Evolutionary conservation across 352 stramenopile genomes (phyloP).

Genomic region (Globisporangium spinosum): DNA sequence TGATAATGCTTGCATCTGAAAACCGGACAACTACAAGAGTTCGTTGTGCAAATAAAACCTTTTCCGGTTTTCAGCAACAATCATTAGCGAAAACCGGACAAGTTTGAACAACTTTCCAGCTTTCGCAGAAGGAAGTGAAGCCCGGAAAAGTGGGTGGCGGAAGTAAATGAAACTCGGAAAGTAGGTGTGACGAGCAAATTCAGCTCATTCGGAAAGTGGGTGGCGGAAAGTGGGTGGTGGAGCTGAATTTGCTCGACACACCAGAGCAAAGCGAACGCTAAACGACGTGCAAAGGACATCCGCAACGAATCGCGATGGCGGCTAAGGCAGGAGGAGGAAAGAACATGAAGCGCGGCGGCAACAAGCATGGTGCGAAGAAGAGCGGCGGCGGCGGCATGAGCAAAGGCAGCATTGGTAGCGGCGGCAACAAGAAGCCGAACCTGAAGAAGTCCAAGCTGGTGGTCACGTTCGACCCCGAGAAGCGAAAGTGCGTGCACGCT

Average conservation of each 20-base stretch:
- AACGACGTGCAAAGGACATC: not conserved
- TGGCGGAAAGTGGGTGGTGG: constrained; percentile 6
- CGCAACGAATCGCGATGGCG: not conserved
- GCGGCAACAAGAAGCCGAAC: constrained; percentile 31
- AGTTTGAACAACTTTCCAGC: too few species aligned
- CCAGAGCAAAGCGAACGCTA: not conserved
- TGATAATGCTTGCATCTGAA: too few species aligned
- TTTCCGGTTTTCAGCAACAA: too few species aligned
- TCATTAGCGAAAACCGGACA: too few species aligned
- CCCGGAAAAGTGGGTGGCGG: too few species aligned
- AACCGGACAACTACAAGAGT: too few species aligned
- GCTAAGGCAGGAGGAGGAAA: constrained; percentile 10
- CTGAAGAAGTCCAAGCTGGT: constrained; percentile 82
- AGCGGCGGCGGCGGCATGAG: constrained; percentile 14
- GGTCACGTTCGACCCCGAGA: constrained; percentile 83
- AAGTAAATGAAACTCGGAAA: too few species aligned
- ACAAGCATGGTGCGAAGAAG: constrained; percentile 30
- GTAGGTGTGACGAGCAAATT: too few species aligned
- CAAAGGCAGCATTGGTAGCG: constrained; percentile 21
- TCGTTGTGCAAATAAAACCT: too few species aligned
- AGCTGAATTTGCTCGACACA: not conserved
- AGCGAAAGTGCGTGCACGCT: constrained; percentile 60
- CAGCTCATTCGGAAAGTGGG: not conserved
- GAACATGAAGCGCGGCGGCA: constrained; percentile 19
- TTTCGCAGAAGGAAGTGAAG: too few species aligned